These are phyloP conservation scores for Podospora tetraspora DNA, from an alignment of 495 filamentous ascomycete genomes.

Conservation along the genomic window DNA sequence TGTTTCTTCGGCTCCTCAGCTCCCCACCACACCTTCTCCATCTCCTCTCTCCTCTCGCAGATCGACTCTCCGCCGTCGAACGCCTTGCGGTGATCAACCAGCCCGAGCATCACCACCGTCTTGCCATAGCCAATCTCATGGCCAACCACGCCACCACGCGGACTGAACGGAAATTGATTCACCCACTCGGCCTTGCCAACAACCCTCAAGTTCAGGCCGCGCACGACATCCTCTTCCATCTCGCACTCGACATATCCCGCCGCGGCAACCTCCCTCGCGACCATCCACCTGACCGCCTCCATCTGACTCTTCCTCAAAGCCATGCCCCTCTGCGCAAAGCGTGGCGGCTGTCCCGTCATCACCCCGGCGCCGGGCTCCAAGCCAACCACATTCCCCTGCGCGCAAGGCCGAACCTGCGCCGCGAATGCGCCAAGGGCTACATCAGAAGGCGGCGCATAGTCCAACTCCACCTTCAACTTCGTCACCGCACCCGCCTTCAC, in stretches of 20 bases:
- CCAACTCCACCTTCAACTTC: conserved; percentile 11
- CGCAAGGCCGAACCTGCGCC: background rate
- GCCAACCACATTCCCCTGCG: background rate
- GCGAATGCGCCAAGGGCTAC: background rate
- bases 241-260: conserved; percentile 58
- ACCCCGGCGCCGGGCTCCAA: background rate
- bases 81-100: conserved; percentile 50
- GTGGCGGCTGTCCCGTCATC: background rate
- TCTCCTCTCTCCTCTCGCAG: conserved; percentile 7
- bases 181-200: conserved; percentile 51
- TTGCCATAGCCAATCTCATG: conserved; percentile 82
- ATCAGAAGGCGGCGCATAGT: background rate
- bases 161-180: conserved; percentile 25
- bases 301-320: conserved; percentile 20
- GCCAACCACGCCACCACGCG: conserved; percentile 67
- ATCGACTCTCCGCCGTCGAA: conserved; percentile 24
- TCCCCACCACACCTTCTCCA: conserved; percentile 5
- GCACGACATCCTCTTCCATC: conserved; percentile 59
- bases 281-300: conserved; percentile 56
- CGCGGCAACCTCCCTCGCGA: conserved; percentile 49
- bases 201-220: conserved; percentile 55
- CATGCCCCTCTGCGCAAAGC: background rate
- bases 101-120: conserved; percentile 63
- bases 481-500: background rate
- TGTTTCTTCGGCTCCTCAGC: background rate